Conservation (phyloP, 257 asterid species). For the Perilla frutescens region DNA sequence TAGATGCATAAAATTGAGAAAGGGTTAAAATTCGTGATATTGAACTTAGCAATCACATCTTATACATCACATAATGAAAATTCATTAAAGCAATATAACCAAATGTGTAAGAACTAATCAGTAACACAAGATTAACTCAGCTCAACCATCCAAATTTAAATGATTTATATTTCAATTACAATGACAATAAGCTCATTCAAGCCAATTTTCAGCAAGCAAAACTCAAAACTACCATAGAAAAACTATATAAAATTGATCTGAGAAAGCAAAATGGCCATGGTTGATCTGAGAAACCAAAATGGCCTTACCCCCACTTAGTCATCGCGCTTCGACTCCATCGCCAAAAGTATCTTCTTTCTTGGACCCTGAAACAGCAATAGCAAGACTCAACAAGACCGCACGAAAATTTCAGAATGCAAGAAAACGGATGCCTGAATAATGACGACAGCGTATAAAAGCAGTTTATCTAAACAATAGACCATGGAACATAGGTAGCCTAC, state of each 20-base stretch:
- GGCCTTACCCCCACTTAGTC: slow-evolving; percentile 29
- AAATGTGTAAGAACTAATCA: background rate
- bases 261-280: slow-evolving; percentile 24
- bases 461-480: background rate
- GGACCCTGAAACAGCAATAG: slow-evolving; percentile 78
- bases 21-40: too few relatives aligned
- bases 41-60: too few relatives aligned
- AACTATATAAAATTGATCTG: slow-evolving; percentile 28
- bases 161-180: slow-evolving; percentile 38
- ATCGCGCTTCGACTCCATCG: slow-evolving; percentile 69
- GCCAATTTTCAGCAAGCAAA: slow-evolving; percentile 25
- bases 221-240: slow-evolving; percentile 35
- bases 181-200: slow-evolving; percentile 31
- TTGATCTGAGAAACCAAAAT: slow-evolving; percentile 25
- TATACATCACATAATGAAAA: too few relatives aligned
- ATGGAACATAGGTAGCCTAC: background rate
- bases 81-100: too few relatives aligned
- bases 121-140: slow-evolving; percentile 28
- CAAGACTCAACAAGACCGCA: slow-evolving; percentile 11
- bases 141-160: slow-evolving; percentile 9
- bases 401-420: background rate
- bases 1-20: too few relatives aligned
- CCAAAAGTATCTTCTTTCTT: slow-evolving; percentile 93
- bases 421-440: background rate
- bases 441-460: background rate